Evolutionary conservation across 495 filamentous ascomycete genomes (phyloP), one percentile per base, ranked within the genome.

Genomic region (Neurospora sp.): DNA sequence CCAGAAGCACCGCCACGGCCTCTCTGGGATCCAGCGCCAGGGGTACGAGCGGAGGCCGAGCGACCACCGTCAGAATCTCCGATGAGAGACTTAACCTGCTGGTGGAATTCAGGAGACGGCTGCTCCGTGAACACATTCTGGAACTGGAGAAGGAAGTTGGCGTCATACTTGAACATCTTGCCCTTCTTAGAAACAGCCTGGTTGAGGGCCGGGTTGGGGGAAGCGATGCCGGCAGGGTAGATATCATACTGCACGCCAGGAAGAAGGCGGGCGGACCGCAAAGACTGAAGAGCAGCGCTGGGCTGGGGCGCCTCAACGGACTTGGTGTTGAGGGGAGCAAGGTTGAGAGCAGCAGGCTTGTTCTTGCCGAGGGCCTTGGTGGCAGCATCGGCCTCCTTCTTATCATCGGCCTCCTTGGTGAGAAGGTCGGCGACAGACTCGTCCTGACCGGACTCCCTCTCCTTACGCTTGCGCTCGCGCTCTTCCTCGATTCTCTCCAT

Each of bases 61-160:
- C 92, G 90, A 74, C 88, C 86, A 72, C 85, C 81, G 70, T 93
- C 91, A 39, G 84, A 82, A 73, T 87, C 88, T 72, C 92, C 94
- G 71, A 94, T 94, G 47, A 99, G 89, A 37, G 90, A 92, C 78
- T 97, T 93, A 75, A 99, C 87, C 74, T 93, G 93, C 69, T 87
- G 82, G 71, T 94, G 90, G 89, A 97, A 99, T 76, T 98, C 94
- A 16, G 93, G 75, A 3, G 93, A 94, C 10, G 96, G 96, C 82
- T 98, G 97, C 82, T 99, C 96, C 71, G 91, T 96, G 83, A 97
- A 99, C 3, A 94, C 92, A 70, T 85, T 83, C 84, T 98, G 91
- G 87, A 99, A 99, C 78, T 99, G 96, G n/a, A 98, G 86, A 81
- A 99, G 84, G 87, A 99, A 99, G 69, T 93, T 89, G 72, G 92